Percentiles rank a stretch among this genome's conserved stretches.
Evolutionary conservation across 140 eudicot species (phyloP).

Genomic region (Cichorium intybus): DNA sequence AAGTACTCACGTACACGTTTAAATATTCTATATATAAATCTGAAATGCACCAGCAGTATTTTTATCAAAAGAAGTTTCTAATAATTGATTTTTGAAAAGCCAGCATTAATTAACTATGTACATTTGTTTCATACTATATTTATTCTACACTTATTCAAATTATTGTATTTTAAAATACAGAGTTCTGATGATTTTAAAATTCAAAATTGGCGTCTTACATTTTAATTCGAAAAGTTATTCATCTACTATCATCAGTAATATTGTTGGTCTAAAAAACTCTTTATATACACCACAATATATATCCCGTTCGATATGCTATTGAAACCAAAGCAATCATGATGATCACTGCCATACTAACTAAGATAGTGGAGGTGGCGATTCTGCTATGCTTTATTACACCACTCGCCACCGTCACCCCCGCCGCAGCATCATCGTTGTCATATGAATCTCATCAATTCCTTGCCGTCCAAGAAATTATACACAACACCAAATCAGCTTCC

Average conservation of each 20-base stretch:
- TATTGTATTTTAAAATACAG: background rate
- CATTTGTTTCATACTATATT: no score
- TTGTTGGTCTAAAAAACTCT: background rate
- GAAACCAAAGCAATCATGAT: constrained; percentile 15
- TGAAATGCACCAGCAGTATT: background rate
- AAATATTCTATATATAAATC: background rate
- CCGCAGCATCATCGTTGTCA: constrained; percentile 32
- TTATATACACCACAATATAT: constrained; percentile 21
- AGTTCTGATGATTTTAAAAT: background rate
- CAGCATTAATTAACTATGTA: background rate
- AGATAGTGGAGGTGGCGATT: constrained; percentile 10
- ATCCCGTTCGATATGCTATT: background rate
- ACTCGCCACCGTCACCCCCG: constrained; percentile 27
- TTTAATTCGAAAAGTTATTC: background rate
- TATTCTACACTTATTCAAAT: background rate
- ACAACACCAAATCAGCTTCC: constrained; percentile 25
- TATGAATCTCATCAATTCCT: constrained; percentile 52
- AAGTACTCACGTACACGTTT: background rate
- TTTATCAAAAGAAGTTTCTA: background rate
- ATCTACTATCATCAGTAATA: background rate
- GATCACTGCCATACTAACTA: constrained; percentile 16
- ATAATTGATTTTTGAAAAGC: background rate
- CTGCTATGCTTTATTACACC: constrained; percentile 23
- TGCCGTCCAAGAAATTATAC: constrained; percentile 43
- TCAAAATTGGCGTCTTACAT: background rate